Evolutionary conservation across 192 early-diverging fungal genomes (phyloP), one percentile per base, ranked within the genome.

Genomic region (Cladochytrium replicatum): DNA sequence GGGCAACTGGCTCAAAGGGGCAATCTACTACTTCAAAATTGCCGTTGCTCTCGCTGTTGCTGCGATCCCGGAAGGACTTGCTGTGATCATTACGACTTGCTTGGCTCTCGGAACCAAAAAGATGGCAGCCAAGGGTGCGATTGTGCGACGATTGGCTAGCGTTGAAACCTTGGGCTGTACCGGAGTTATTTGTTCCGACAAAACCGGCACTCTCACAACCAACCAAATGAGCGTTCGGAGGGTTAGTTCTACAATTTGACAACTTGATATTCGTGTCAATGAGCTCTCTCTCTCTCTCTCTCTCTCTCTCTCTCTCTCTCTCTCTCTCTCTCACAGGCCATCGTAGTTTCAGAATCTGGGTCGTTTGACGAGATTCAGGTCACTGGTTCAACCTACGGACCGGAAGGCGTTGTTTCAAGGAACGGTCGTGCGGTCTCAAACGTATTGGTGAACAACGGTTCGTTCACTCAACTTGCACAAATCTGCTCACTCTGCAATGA

Each of bases 21-120:
- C 91, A 41, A 71, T 99, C 45, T 96, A 97, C 70, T 96, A 96
- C 73, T 99, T 99, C 69, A 97, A 96, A 71, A 97, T 96, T 38
- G 96, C 93, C 22, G 93, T 99, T 42, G 93, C 96, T 1, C 73
- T 99, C 44, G 96, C 93, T 28, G 93, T 99, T 21, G 93, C 96
- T 43, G 93, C 93, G 32, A 99, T 99, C 61, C 96, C 96, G 52
- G 96, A 99, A 74, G 96, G 96, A 46, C 72, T 99, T 27, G 87
- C 89, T n/a, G 96, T 90, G 29, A 89, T 99, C 50, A 97, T 97
- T 53, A 99, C 96, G 15, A 92, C 93, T 27, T 97, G 93, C 58
- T 70, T 99, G 54, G 92, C 96, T 34, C 79, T 99, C 38, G 96
- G 96, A 41, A 96, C 93, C 32, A 87, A 89, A 55, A 90, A 87